Base-by-base conservation (phyloP, 495 filamentous ascomycete genomes). In the Aeminium ludgeri region DNA sequence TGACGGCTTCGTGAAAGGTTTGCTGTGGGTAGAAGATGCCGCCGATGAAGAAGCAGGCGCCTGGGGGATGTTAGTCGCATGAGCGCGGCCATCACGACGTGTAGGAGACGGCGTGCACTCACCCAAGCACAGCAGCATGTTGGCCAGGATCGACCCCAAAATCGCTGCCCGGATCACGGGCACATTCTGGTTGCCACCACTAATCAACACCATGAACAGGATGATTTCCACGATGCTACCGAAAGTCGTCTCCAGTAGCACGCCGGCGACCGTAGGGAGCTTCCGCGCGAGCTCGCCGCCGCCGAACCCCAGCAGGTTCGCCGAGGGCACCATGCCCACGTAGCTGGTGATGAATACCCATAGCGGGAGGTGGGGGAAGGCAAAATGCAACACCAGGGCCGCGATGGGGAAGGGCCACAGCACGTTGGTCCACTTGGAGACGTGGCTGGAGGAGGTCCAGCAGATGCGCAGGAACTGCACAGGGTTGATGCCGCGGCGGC, bases 301-400 rank as follows among this genome's bases (percentile, higher is more conserved):
- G 5, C 80, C 79, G 53, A 94, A 94, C 0, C 83, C 83, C 20
- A 93, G 67, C 36, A 93, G 58, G 49, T 94, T 94, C 34, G 86
- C 86, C 23, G 78, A 76, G 2, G 86, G 86, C 3, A 94, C 70
- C 78, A 96, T 95, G 37, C 76, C 78, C 28, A 83, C 67, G 35
- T 83, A 84, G 37, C 76, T 78, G 46, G 80, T 69, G 29, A 72
- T 58, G 59, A 84, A 86, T 13, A 82, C 65, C 50, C 50, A 53
- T 7, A 45, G 19, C 31, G 30, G 19, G 10, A 10, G 11, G 16
- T 36, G 34, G 10, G 34, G 34, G 18, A 67, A 67, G 20, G 67
- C 69, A 49, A 74, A 85, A 43, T 76, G 69, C 57, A 82, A 52
- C 4, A 60, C 69, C 38, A 86, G 68, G 3, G 79, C 80, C 20